Base-by-base conservation (phyloP, 495 filamentous ascomycete genomes). In the Penicillium coprophilum region DNA sequence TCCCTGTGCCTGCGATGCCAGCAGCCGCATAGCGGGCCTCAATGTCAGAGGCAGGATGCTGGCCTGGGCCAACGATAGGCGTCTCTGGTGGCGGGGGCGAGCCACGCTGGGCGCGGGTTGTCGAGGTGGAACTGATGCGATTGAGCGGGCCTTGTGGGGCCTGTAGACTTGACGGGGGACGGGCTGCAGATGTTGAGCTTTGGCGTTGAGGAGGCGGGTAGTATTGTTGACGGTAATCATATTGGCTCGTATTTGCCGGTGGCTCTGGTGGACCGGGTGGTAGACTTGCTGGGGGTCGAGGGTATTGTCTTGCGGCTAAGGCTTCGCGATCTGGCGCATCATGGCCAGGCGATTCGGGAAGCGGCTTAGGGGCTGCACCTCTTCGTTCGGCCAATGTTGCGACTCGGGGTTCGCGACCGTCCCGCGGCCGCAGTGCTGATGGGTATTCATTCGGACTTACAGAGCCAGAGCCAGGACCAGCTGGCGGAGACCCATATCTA, bases 81-180 rank as follows among this genome's bases (percentile, higher is more conserved):
- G 94, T 97, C 68, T 97, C 95, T 4, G 94, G 94, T 4, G 94
- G 94, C 6, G 95, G 92, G 2, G 94, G 94, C 20, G 93, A 97
- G 19, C 94, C 94, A 59, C 94, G 83, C 67, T 91, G 87, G 30
- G 93, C 94, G 54, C 90, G 82, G 10, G 95, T 97, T 8, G 94
- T 98, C 2, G 92, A 96, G 0, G 85, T 96, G 1, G 94, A 97
- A 15, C 85, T 86, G 59, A 95, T 84, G 23, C 92, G 84, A 72
- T 92, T 89, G 69, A 97, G 80, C 6, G 32, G 44, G 32, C 45
- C 44, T 6, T 63, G 65, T 11, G 79, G 76, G 58, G 73, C 68
- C 61, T 66, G 77, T 63, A 72, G 61, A 55, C 61, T 64, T 40
- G 72, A 69, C 4, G 65, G 34, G 1, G 65, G 75, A 53, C 71